Evolutionary conservation across 495 filamentous ascomycete species (phyloP), one percentile per base, ranked within the genome.

Genomic region (Penicillium psychrofluorescens): DNA sequence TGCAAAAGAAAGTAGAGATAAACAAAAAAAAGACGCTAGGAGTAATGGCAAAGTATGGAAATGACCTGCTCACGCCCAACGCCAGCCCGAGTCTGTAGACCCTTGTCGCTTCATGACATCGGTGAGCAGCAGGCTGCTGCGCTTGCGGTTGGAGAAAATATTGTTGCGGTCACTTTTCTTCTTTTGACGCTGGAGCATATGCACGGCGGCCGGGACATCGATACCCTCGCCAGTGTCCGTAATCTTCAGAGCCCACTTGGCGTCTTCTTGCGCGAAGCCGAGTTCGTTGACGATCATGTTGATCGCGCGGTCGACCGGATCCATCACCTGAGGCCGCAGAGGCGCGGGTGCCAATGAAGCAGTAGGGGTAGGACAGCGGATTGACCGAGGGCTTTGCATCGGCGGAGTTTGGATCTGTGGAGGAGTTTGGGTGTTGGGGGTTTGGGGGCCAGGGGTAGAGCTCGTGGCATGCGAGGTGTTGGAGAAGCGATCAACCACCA

Each of bases 151-250:
- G 1, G 43, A 43, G 13, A 52, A 59, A 1, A 46, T 2, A 12
- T 34, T 34, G 32, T 53, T 55, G 11, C 36, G 28, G 29, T 52
- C 46, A 7, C 46, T 45, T 13, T 59, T 67, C 41, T 67, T 66
- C n/a, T 64, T 53, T 37, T 76, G 66, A 14, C 61, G 50, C 5
- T 68, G 51, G n/a, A 78, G 62, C 29, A 74, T 48, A 13, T 62
- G 52, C 8, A 75, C 56, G 0, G 74, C 74, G 7, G 61, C 65
- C 28, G 66, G 51, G n/a, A 63, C 61, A 37, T 76, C 66, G 14
- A 78, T 67, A 2, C 66, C 66, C 28, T 78, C 73, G 12, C 74
- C 74, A 1, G 59, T 73, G 44, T 78, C 74, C 0, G 72, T 76
- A 40, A 74, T 66, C 29, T 74, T 75, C 8, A 78, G 53, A 8